Evolutionary conservation across 2,329 filamentous ascomycete species (phyloP).

Genomic region (Diaporthe nobilis): DNA sequence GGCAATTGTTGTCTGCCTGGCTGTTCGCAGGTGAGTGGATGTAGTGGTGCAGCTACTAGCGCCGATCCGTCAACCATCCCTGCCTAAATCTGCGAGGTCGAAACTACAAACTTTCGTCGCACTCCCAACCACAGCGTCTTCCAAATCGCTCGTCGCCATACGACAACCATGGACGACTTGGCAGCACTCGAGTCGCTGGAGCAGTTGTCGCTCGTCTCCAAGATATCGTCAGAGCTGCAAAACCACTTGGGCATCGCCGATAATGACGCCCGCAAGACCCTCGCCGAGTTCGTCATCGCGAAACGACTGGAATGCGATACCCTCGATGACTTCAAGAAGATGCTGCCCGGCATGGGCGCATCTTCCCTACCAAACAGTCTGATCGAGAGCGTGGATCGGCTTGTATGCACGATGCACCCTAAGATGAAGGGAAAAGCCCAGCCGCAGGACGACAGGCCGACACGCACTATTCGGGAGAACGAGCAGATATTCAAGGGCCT

Average conservation of each 20-base stretch:
- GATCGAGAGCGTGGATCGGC: slow-evolving; percentile 90
- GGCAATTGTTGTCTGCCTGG: too few relatives aligned
- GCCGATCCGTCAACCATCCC: slow-evolving; percentile 13
- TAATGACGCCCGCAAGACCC: slow-evolving; percentile 73
- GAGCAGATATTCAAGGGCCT: slow-evolving; percentile 92
- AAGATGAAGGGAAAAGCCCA: slow-evolving; percentile 77
- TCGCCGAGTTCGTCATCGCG: slow-evolving; percentile 96
- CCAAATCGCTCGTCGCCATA: neutral
- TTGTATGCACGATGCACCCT: slow-evolving; percentile 92
- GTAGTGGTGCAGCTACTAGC: neutral
- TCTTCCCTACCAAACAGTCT: slow-evolving; percentile 87
- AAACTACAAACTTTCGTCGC: neutral
- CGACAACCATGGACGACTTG: slow-evolving; percentile 83
- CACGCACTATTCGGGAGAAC: slow-evolving; percentile 75
- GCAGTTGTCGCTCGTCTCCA: slow-evolving; percentile 92
- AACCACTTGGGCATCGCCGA: slow-evolving; percentile 94
- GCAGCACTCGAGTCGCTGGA: slow-evolving; percentile 91
- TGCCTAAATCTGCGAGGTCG: neutral
- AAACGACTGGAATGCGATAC: slow-evolving; percentile 83
- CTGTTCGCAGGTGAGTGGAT: too few relatives aligned
- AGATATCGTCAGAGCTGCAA: slow-evolving; percentile 92
- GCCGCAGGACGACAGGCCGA: slow-evolving; percentile 56
- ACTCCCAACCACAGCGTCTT: neutral
- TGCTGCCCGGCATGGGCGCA: slow-evolving; percentile 81
- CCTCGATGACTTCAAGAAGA: slow-evolving; percentile 80